Conservation (phyloP, 257 asterid genomes). For the Prunella vulgaris region DNA sequence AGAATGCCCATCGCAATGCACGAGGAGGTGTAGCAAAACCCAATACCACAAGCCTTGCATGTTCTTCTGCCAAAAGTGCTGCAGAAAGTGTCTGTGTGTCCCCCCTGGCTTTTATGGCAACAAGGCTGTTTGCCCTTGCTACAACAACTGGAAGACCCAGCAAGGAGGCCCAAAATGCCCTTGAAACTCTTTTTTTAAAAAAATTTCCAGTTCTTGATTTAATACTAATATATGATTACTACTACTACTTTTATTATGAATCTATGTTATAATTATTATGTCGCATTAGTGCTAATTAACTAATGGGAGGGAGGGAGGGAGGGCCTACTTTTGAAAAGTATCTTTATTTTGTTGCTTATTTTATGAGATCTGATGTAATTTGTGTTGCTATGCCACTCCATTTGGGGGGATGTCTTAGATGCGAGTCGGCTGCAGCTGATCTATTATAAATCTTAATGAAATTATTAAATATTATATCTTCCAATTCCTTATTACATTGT, state of each 20-base stretch:
- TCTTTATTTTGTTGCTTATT: not conserved
- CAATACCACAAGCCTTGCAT: constrained; percentile 77
- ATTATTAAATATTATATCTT: too few species aligned
- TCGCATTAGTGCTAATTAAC: constrained; percentile 16
- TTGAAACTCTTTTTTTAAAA: constrained; percentile 4
- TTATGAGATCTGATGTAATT: not conserved
- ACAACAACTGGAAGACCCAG: constrained; percentile 85
- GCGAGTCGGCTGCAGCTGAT: constrained; percentile 17
- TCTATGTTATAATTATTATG: not conserved
- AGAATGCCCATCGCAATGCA: constrained; percentile 71
- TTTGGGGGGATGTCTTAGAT: constrained; percentile 16
- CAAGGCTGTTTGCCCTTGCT: constrained; percentile 76
- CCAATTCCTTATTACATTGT: too few species aligned
- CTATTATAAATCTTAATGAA: not conserved
- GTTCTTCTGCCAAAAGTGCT: constrained; percentile 84
- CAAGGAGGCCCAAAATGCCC: constrained; percentile 86
- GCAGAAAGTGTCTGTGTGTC: constrained; percentile 68
- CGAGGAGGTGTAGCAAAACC: constrained; percentile 55
- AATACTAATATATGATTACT: not conserved
- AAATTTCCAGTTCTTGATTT: not conserved
- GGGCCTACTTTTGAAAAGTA: not conserved
- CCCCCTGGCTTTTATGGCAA: constrained; percentile 85
- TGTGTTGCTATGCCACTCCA: constrained; percentile 20
- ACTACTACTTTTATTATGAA: not conserved
- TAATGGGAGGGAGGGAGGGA: too few species aligned